Conservation (phyloP, 2,329 filamentous ascomycete genomes). For the Xylariaceae sp. region DNA sequence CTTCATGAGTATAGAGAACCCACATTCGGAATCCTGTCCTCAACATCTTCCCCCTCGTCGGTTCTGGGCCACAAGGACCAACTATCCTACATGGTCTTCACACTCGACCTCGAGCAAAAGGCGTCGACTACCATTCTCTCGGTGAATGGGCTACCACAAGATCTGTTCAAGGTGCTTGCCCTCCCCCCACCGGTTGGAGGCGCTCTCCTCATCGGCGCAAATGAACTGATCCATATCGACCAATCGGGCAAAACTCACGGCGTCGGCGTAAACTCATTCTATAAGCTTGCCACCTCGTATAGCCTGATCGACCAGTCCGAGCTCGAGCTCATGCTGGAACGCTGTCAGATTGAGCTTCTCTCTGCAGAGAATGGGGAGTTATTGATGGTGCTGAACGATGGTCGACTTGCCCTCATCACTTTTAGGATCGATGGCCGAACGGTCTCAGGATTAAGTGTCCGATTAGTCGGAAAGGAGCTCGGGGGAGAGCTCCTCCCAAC, state of each 20-base stretch:
- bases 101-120: slow-evolving; percentile 85
- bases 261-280: slow-evolving; percentile 87
- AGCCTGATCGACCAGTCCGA: slow-evolving; percentile 81
- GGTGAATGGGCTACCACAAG: slow-evolving; percentile 77
- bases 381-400: slow-evolving; percentile 73
- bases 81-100: slow-evolving; percentile 89
- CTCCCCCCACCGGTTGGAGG: slow-evolving; percentile 84
- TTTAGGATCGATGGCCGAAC: slow-evolving; percentile 88
- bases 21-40: slow-evolving; percentile 90
- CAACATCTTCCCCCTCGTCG: slow-evolving; percentile 65
- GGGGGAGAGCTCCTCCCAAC: slow-evolving; percentile 59
- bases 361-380: slow-evolving; percentile 75
- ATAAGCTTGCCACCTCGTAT: slow-evolving; percentile 76
- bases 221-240: slow-evolving; percentile 91
- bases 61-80: slow-evolving; percentile 80
- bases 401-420: slow-evolving; percentile 66
- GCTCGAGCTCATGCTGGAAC: slow-evolving; percentile 73
- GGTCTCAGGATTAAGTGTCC: slow-evolving; percentile 78
- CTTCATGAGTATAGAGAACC: slow-evolving; percentile 96
- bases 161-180: slow-evolving; percentile 76
- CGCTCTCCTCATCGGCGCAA: slow-evolving; percentile 76
- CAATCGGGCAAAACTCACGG: slow-evolving; percentile 92
- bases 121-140: slow-evolving; percentile 91
- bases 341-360: slow-evolving; percentile 70
- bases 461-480: slow-evolving; percentile 54